These are phyloP conservation scores for Rhodamnia rubescens DNA, from an alignment of 345 rosid species.

Conservation along the genomic window DNA sequence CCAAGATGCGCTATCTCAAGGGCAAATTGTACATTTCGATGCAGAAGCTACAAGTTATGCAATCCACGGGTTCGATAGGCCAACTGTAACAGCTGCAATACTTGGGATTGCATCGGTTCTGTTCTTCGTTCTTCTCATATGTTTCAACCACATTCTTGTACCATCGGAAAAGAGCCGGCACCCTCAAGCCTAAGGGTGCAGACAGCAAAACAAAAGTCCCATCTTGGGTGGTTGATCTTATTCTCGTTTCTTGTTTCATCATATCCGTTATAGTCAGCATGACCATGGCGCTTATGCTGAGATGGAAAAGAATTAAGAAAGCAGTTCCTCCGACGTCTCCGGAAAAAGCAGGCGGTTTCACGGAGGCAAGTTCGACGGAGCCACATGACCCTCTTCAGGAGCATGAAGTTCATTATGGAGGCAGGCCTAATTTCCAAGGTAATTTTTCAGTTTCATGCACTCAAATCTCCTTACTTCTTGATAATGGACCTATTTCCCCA, in stretches of 20 bases:
- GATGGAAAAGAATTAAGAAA: constrained; percentile 43
- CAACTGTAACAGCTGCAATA: constrained; percentile 27
- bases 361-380: constrained; percentile 15
- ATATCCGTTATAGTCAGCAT: constrained; percentile 25
- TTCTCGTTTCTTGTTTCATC: constrained; percentile 45
- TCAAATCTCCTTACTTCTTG: neutral
- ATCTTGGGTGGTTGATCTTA: constrained; percentile 51
- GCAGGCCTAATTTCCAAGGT: constrained; percentile 76
- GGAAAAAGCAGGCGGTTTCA: constrained; percentile 5
- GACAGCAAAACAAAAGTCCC: constrained; percentile 39
- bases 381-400: constrained; percentile 17
- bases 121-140: constrained; percentile 36
- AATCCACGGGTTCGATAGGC: constrained; percentile 39
- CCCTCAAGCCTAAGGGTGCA: neutral
- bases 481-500: neutral
- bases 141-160: constrained; percentile 39
- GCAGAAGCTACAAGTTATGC: constrained; percentile 23
- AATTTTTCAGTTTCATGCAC: neutral
- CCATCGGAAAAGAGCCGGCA: constrained; percentile 20
- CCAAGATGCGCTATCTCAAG: constrained; percentile 26
- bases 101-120: constrained; percentile 24
- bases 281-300: constrained; percentile 31
- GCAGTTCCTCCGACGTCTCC: constrained; percentile 17
- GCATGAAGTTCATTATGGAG: constrained; percentile 52
- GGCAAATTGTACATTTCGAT: constrained; percentile 30